phyloP scores from a whole-genome alignment of 805 yeast species.

The Kazachstania kunashirensis region DNA sequence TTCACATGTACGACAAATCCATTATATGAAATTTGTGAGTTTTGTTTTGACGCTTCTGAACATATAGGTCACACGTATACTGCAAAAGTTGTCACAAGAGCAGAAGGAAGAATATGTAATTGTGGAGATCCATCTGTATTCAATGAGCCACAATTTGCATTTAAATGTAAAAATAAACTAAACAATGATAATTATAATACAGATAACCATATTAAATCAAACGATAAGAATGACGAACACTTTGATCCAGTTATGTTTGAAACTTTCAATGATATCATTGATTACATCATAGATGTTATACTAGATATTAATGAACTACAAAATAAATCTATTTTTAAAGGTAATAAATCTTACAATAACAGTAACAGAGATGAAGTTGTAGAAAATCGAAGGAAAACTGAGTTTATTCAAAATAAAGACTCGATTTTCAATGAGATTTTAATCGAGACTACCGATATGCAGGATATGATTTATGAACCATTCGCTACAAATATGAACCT shows the following conservation, averaged over 20 bases:
- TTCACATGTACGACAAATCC: constrained; percentile 27
- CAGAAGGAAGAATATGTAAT: constrained; percentile 27
- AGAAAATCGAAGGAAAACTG: not conserved
- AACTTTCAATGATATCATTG: constrained; percentile 17
- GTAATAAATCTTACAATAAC: not conserved
- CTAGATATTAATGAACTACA: constrained; percentile 8
- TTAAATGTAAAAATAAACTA: constrained; percentile 13
- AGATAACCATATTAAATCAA: not conserved
- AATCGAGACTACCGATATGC: not conserved
- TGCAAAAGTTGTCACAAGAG: constrained; percentile 20
- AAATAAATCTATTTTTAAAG: not conserved
- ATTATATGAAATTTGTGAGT: constrained; percentile 45
- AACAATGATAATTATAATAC: constrained; percentile 12
- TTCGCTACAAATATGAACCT: constrained; percentile 8
- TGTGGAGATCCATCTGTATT: constrained; percentile 26
- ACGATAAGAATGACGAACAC: not conserved
- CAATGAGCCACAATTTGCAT: constrained; percentile 13
- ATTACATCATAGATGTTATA: constrained; percentile 20
- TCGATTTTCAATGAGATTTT: constrained; percentile 1
- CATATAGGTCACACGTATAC: constrained; percentile 54
- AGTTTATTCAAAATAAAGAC: not conserved
- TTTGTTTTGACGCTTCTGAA: constrained; percentile 58
- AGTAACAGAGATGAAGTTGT: not conserved
- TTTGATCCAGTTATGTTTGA: constrained; percentile 7
- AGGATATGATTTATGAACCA: constrained; percentile 3